Percentiles rank a stretch among this genome's conserved stretches.
phyloP scores from a whole-genome alignment of 1,139 yeast genomes.

The Candida sp. region DNA sequence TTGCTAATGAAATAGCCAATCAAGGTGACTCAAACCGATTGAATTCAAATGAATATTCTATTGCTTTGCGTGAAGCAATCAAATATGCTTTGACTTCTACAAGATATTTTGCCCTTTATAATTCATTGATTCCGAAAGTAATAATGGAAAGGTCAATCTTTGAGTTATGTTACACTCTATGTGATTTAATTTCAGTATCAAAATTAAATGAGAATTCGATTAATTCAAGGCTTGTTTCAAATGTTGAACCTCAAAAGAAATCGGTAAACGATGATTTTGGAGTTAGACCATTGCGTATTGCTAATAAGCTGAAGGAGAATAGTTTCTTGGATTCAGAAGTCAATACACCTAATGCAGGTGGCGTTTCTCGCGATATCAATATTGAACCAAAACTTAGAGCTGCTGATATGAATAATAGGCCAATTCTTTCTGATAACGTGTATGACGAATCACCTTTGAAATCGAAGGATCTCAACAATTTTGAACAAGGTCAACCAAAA shows the following conservation, averaged over 20 bases:
- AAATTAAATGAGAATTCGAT: constrained; percentile 37
- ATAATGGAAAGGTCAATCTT: constrained; percentile 77
- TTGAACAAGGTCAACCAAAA: background rate
- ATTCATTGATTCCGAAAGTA: constrained; percentile 63
- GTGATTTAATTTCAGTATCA: constrained; percentile 61
- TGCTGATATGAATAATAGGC: background rate
- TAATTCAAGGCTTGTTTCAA: constrained; percentile 7
- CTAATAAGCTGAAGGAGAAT: constrained; percentile 34
- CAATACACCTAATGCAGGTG: background rate
- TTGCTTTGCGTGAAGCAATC: constrained; percentile 61
- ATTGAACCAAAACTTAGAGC: background rate
- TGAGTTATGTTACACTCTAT: constrained; percentile 70
- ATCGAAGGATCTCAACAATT: background rate
- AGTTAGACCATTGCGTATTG: constrained; percentile 59
- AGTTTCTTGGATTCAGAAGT: constrained; percentile 1
- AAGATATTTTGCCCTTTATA: constrained; percentile 68
- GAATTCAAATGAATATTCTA: constrained; percentile 32
- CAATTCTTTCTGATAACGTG: background rate
- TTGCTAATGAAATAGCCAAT: constrained; percentile 46
- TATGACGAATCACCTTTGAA: constrained; percentile 1
- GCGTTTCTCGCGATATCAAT: background rate
- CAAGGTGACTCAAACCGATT: constrained; percentile 36
- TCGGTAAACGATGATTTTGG: constrained; percentile 21
- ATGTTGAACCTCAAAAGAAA: constrained; percentile 8
- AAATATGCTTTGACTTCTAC: constrained; percentile 78